A percentile compares a stretch with the other conserved stretches of the same genome.
Evolutionary conservation across 2,329 filamentous ascomycete genomes (phyloP).

Genomic region (Colletotrichum sp.): DNA sequence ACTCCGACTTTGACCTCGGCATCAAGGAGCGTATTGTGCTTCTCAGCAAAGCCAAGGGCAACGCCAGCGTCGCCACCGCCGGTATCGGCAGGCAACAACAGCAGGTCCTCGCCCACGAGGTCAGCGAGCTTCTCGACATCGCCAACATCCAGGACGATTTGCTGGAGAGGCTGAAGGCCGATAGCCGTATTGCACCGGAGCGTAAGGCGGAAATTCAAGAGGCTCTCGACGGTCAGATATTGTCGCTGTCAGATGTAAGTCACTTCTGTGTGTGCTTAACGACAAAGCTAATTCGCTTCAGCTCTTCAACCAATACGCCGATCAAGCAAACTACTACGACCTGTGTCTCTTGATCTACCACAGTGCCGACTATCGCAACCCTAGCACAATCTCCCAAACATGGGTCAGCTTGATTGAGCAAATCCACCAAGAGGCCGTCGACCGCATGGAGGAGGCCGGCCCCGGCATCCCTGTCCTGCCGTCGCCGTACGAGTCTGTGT

Average conservation of each 20-base stretch:
- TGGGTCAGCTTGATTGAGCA: conserved; percentile 84
- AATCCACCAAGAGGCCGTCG: conserved; percentile 63
- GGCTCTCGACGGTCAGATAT: conserved; percentile 78
- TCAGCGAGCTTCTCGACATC: conserved; percentile 86
- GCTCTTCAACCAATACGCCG: conserved; percentile 93
- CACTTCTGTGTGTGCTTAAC: not conserved
- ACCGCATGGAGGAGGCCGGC: conserved; percentile 48
- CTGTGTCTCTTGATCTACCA: conserved; percentile 93
- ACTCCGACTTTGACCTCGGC: conserved; percentile 79
- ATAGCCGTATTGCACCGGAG: conserved; percentile 70
- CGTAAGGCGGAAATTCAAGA: conserved; percentile 68
- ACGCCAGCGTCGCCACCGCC: conserved; percentile 82
- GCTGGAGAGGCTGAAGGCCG: conserved; percentile 76
- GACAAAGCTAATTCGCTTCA: conserved; percentile 39
- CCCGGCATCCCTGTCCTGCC: conserved; percentile 43
- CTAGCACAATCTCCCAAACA: conserved; percentile 80
- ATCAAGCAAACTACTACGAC: conserved; percentile 91
- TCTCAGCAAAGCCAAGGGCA: conserved; percentile 88
- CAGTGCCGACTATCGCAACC: conserved; percentile 87
- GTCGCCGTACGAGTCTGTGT: conserved; percentile 74
- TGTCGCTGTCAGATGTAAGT: conserved; percentile 77
- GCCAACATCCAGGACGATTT: conserved; percentile 96
- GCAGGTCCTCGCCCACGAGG: conserved; percentile 83
- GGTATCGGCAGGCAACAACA: conserved; percentile 81
- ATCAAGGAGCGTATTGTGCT: conserved; percentile 89